phyloP scores from a whole-genome alignment of 306 rosid genomes.

The Sicyos baderoa region DNA sequence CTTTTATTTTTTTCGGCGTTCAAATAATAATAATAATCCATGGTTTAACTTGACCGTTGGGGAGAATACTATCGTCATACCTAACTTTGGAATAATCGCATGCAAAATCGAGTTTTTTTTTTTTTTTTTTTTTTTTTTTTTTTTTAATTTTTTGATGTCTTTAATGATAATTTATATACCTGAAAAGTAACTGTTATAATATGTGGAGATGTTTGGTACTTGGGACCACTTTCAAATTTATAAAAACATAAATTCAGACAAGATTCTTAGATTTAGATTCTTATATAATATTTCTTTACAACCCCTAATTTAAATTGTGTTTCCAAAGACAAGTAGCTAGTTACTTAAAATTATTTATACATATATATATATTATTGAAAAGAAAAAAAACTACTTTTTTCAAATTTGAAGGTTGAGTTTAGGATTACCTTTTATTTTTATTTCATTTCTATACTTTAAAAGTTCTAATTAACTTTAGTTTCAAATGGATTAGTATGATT shows the following conservation, averaged over 20 bases:
- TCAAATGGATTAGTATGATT: too few species aligned
- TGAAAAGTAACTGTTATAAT: background rate
- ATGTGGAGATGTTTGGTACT: background rate
- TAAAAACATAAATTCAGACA: background rate
- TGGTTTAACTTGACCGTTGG: background rate
- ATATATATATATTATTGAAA: too few species aligned
- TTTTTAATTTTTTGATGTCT: background rate
- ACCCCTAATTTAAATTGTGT: too few species aligned
- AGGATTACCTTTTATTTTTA: too few species aligned
- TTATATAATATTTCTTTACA: background rate
- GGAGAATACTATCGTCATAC: background rate
- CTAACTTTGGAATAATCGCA: conserved; percentile 1
- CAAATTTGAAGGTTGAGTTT: too few species aligned
- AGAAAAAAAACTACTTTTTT: too few species aligned
- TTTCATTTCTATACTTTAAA: too few species aligned
- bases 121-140: too few species aligned
- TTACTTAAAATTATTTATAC: too few species aligned
- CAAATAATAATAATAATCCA: background rate
- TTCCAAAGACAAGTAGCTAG: background rate
- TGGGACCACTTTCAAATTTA: background rate
- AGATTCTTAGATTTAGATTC: conserved; percentile 2
- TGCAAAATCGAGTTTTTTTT: background rate
- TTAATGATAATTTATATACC: background rate
- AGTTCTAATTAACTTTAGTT: too few species aligned
- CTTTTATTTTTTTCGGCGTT: too few species aligned